Evolutionary conservation across 2,329 filamentous ascomycete genomes (phyloP), one percentile per base, ranked within the genome.

Genomic region (Alternaria brassicae): DNA sequence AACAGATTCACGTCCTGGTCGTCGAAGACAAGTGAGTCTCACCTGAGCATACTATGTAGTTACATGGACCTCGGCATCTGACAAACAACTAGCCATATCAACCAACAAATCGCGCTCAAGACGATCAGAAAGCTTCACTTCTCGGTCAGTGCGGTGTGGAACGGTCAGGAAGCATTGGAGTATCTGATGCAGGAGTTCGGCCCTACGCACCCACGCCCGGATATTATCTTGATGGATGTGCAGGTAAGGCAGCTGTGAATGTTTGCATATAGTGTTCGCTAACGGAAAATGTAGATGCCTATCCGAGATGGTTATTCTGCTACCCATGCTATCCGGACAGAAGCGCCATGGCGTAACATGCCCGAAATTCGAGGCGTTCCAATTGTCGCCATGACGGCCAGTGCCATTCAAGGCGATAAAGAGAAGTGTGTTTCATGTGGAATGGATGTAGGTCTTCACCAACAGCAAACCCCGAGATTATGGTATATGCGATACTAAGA

Each of bases 301-400:
- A 86, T 92, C 37, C 86, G 92, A 62, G 91, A 93, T 69, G 91
- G 91, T 1, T 93, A 93, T 74, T 86, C 86, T 57, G 90, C 90
- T 40, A 93, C 91, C 0, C 89, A 92, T 66, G 83, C 90, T 9
- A 83, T 94, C 44, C 84, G 90, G 15, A 88, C 90, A 55, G 86
- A 91, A 65, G 72, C 83, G 2, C 88, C 89, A 0, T 92, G 90
- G 77, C 87, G 84, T 39, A 70, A 80, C 2, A 83, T 85, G 52
- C 81, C 87, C 2, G 76, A 78, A 17, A 74, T 86, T 4, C 81
- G 83, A 54, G 81, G 88, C 41, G 88, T 91, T 5, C 90, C 90
- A 0, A 91, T 93, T 50, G 88, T 93, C 36, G 90, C 90, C n/a
- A 91, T 93, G 89, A 93, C 90, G 0, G 91, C 90, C 4, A 91